These are phyloP conservation scores for Chrysoporthe austroafricana DNA, from an alignment of 2,329 filamentous ascomycete genomes.

Conservation along the genomic window DNA sequence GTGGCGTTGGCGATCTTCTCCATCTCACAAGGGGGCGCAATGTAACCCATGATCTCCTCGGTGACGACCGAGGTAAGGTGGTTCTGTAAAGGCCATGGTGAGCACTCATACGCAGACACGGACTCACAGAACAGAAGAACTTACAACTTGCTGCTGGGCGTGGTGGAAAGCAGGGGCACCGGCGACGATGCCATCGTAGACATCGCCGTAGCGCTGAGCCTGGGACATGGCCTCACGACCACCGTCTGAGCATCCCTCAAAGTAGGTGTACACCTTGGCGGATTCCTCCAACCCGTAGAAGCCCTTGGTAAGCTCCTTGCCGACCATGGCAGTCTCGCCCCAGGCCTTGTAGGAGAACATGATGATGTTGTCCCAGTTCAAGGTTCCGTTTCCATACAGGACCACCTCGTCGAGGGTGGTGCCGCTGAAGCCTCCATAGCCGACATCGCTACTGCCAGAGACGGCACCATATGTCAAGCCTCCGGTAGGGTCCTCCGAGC, in stretches of 20 bases:
- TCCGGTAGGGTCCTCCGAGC: slow-evolving; percentile 38
- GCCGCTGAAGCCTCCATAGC: slow-evolving; percentile 46
- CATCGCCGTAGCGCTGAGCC: slow-evolving; percentile 43
- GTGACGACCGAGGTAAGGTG: slow-evolving; percentile 37
- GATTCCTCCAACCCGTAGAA: slow-evolving; percentile 41
- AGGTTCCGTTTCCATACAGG: slow-evolving; percentile 52
- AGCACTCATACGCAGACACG: not conserved
- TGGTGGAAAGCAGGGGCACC: slow-evolving; percentile 52
- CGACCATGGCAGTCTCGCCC: slow-evolving; percentile 54
- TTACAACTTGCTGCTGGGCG: slow-evolving; percentile 40
- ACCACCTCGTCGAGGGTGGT: slow-evolving; percentile 43
- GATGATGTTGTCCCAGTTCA: slow-evolving; percentile 54
- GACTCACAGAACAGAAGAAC: not conserved
- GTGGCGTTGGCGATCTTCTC: slow-evolving; percentile 57
- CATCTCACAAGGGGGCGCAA: slow-evolving; percentile 49
- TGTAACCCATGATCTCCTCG: slow-evolving; percentile 46
- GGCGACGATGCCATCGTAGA: slow-evolving; percentile 49
- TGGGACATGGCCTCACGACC: slow-evolving; percentile 54
- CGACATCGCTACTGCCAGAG: slow-evolving; percentile 46
- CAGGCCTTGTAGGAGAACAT: slow-evolving; percentile 57
- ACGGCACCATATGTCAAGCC: slow-evolving; percentile 47
- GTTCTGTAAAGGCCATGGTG: slow-evolving; percentile 11
- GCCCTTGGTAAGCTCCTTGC: slow-evolving; percentile 46
- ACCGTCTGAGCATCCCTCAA: slow-evolving; percentile 52
- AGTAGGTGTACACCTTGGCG: slow-evolving; percentile 53